Conservation (phyloP, 2,329 filamentous ascomycete species). For the Amauroascus verrucosus region DNA sequence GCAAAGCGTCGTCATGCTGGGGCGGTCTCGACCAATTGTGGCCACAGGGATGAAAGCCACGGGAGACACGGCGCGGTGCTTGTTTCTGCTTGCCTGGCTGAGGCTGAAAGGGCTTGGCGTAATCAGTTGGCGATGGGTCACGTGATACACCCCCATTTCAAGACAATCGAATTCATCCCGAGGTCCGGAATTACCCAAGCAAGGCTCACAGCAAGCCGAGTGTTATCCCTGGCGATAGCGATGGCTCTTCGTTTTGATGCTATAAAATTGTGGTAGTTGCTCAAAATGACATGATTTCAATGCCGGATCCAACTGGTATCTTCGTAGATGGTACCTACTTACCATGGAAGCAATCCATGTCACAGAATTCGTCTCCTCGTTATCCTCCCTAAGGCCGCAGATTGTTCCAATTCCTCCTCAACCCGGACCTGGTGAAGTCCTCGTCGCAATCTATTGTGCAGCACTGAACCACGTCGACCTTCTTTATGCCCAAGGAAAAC, state of each 20-base stretch:
- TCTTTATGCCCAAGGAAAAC: slow-evolving; percentile 48
- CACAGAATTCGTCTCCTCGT: slow-evolving; percentile 27
- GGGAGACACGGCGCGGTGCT: neutral
- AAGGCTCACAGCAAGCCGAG: neutral
- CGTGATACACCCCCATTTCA: neutral
- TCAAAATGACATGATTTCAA: neutral
- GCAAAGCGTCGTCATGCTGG: neutral
- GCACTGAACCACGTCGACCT: slow-evolving; percentile 53
- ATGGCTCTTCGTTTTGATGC: neutral
- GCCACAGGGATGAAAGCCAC: too few species aligned
- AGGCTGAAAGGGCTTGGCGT: neutral
- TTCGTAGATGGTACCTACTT: neutral
- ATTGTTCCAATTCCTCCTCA: slow-evolving; percentile 25
- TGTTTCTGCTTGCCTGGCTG: neutral
- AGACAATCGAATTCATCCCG: slow-evolving; percentile 2
- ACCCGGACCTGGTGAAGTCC: slow-evolving; percentile 28
- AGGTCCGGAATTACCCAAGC: neutral
- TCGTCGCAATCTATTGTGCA: slow-evolving; percentile 45
- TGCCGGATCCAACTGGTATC: neutral
- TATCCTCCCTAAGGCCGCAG: slow-evolving; percentile 26
- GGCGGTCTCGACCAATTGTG: neutral
- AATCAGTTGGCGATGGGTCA: neutral
- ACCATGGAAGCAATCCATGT: slow-evolving; percentile 37
- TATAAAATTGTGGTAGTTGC: too few species aligned
- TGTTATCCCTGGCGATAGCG: too few species aligned